Evolutionary conservation across 495 filamentous ascomycete genomes (phyloP).

Genomic region (Penicillium maclennaniae): DNA sequence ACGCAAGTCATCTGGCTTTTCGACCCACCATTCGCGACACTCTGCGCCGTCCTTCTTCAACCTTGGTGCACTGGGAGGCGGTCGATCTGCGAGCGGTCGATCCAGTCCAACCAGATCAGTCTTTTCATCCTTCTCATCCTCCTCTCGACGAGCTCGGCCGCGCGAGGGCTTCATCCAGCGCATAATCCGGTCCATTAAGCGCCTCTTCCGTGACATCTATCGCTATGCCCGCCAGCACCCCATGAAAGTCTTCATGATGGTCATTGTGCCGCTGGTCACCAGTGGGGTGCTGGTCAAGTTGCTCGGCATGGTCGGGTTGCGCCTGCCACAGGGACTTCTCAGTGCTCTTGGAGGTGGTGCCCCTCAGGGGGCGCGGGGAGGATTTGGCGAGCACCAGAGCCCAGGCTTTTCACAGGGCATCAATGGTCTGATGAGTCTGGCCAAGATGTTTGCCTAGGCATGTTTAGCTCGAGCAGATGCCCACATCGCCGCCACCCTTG

Average conservation of each 20-base stretch:
- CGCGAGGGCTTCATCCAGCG: slow-evolving; percentile 71
- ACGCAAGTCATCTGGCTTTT: slow-evolving; percentile 33
- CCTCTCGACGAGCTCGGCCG: slow-evolving; percentile 58
- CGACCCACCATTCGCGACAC: slow-evolving; percentile 35
- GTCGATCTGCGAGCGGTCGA: slow-evolving; percentile 24
- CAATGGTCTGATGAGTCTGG: slow-evolving; percentile 52
- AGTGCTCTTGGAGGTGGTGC: slow-evolving; percentile 46
- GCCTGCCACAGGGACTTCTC: slow-evolving; percentile 59
- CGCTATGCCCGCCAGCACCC: slow-evolving; percentile 76
- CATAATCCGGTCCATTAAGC: slow-evolving; percentile 64
- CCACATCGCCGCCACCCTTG: not conserved
- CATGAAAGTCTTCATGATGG: slow-evolving; percentile 76
- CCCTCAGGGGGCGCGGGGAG: slow-evolving; percentile 29
- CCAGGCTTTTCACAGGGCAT: slow-evolving; percentile 39
- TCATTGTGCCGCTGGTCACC: slow-evolving; percentile 78
- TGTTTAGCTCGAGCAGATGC: not conserved
- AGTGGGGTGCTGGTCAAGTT: slow-evolving; percentile 73
- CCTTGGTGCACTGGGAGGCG: slow-evolving; percentile 35
- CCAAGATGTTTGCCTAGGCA: slow-evolving; percentile 60
- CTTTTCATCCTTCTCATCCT: slow-evolving; percentile 54
- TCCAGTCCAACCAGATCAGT: slow-evolving; percentile 41
- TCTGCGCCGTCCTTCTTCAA: slow-evolving; percentile 52
- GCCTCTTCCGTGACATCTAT: slow-evolving; percentile 67
- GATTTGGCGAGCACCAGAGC: slow-evolving; percentile 26
- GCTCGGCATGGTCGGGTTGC: slow-evolving; percentile 69